Evolutionary conservation across 208 protist genomes (phyloP).

Genomic region (Leptomonas pyrrhocoris): DNA sequence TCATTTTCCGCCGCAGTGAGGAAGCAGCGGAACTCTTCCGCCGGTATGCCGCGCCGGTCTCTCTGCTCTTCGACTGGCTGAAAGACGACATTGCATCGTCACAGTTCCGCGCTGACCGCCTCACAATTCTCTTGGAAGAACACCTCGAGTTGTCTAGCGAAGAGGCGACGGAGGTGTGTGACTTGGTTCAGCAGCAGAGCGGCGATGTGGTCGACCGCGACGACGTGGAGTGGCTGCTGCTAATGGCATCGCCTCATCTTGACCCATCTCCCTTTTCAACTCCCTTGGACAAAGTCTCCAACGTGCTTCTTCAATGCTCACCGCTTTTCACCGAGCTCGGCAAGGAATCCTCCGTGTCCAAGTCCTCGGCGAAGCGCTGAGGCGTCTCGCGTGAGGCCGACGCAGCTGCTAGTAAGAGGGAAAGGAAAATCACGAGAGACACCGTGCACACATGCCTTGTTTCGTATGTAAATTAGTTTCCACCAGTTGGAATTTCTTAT

Average conservation of each 20-base stretch:
- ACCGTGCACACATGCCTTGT: neutral
- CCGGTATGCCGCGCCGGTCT: constrained; percentile 34
- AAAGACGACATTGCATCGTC: constrained; percentile 42
- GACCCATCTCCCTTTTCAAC: constrained; percentile 77
- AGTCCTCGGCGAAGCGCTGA: neutral
- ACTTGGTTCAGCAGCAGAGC: constrained; percentile 19
- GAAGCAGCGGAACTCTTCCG: constrained; percentile 50
- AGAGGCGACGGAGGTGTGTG: constrained; percentile 56
- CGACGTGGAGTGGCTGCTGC: constrained; percentile 67
- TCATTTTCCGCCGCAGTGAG: constrained; percentile 34
- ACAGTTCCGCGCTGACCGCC: constrained; percentile 43
- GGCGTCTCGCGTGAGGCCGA: neutral
- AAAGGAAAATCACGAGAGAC: neutral
- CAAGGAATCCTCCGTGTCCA: neutral
- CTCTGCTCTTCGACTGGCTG: constrained; percentile 47
- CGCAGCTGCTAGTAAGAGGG: neutral
- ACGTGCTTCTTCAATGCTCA: constrained; percentile 38
- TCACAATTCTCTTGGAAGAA: constrained; percentile 43
- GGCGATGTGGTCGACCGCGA: constrained; percentile 43
- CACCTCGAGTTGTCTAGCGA: constrained; percentile 41
- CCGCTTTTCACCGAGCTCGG: constrained; percentile 31
- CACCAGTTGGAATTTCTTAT: neutral
- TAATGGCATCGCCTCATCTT: constrained; percentile 45
- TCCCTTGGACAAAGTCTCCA: constrained; percentile 57
- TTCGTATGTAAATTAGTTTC: neutral